Conservation (phyloP, 768 basidiomycete genomes). For the Pleurotus sapidus region DNA sequence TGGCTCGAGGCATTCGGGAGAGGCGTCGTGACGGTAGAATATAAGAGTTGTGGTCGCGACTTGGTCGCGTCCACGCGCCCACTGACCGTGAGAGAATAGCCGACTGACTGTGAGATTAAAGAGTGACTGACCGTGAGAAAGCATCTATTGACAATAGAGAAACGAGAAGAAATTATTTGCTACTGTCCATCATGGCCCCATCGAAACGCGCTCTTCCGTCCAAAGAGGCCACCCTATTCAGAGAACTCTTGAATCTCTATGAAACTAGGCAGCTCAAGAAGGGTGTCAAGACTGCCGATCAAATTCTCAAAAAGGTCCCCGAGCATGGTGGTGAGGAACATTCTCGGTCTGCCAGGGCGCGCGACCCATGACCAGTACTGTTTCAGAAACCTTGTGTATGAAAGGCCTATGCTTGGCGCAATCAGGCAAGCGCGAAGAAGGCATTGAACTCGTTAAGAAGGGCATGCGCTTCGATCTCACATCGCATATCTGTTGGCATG, state of each 20-base stretch:
- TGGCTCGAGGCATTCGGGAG: conserved; percentile 64
- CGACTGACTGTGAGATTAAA: too few species aligned
- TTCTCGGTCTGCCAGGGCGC: not conserved
- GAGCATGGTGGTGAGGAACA: conserved; percentile 82
- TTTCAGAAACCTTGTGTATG: conserved; percentile 90
- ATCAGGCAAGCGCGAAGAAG: conserved; percentile 78
- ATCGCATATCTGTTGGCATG: conserved; percentile 98
- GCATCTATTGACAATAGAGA: too few species aligned
- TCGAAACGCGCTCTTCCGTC: conserved; percentile 63
- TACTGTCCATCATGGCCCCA: conserved; percentile 5
- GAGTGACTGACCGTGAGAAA: too few species aligned
- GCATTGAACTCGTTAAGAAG: conserved; percentile 79
- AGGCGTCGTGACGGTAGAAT: conserved; percentile 7
- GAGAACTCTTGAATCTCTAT: conserved; percentile 82
- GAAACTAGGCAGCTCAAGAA: conserved; percentile 88
- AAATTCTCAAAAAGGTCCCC: conserved; percentile 92
- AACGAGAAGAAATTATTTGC: not conserved
- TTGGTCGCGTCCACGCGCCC: not conserved
- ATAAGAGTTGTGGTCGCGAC: conserved; percentile 5
- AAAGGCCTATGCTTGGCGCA: conserved; percentile 87
- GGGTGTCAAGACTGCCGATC: conserved; percentile 87
- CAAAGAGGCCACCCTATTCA: conserved; percentile 85
- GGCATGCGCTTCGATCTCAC: conserved; percentile 78
- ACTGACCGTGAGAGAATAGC: not conserved
- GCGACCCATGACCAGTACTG: not conserved